Percentiles rank a stretch among this genome's conserved stretches.
These are phyloP conservation scores for Delitschia confertaspora DNA, from an alignment of 495 filamentous ascomycete species.

Conservation along the genomic window DNA sequence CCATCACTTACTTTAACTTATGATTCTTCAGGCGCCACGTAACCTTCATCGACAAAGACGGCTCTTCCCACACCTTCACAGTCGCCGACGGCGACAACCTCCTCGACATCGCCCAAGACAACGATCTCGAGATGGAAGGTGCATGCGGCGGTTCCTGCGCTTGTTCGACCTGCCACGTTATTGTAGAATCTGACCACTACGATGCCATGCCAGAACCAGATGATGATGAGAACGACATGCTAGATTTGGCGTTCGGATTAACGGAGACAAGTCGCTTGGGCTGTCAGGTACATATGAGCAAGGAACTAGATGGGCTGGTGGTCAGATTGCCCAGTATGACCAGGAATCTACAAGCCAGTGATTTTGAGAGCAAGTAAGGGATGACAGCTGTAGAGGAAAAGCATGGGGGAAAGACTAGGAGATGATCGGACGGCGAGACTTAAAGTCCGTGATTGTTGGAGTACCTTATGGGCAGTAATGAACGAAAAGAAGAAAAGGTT, in stretches of 20 bases:
- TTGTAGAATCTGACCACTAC: constrained; percentile 76
- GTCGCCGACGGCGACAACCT: constrained; percentile 84
- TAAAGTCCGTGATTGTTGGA: no score
- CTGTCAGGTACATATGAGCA: constrained; percentile 87
- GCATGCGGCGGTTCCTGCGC: constrained; percentile 94
- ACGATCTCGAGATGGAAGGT: constrained; percentile 97
- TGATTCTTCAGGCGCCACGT: constrained; percentile 59
- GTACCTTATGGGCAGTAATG: no score
- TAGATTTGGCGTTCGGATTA: constrained; percentile 89
- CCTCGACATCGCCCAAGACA: constrained; percentile 84
- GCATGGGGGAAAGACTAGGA: not conserved
- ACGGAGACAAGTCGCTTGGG: constrained; percentile 95
- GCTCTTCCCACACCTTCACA: constrained; percentile 59
- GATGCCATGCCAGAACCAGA: constrained; percentile 87
- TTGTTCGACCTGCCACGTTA: constrained; percentile 95
- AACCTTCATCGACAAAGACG: constrained; percentile 94
- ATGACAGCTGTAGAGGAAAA: constrained; percentile 1
- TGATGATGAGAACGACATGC: constrained; percentile 99
- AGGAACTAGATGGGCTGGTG: constrained; percentile 75
- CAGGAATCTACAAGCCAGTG: constrained; percentile 88
- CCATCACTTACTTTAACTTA: not conserved
- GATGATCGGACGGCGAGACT: not conserved
- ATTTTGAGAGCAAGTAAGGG: constrained; percentile 58
- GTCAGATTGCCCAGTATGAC: constrained; percentile 89
- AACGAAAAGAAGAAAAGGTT: no score